Base-by-base conservation (phyloP, 495 filamentous ascomycete species). In the Penicillium macrosclerotiorum region DNA sequence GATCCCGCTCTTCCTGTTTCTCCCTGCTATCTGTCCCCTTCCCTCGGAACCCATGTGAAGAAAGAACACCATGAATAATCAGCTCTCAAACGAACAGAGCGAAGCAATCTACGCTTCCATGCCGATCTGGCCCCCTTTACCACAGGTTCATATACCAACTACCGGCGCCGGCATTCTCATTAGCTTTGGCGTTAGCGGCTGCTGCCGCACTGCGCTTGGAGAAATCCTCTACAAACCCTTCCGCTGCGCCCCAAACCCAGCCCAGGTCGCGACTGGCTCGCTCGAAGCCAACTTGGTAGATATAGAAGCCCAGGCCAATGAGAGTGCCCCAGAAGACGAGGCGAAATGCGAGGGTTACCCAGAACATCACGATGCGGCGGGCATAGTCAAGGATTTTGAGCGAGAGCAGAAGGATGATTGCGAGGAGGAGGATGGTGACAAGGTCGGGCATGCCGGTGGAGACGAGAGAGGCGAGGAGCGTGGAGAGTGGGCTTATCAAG, bases 341-440 rank as follows among this genome's bases (percentile, higher is more conserved):
- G 22, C 75, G 60, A 43, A 85, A 56, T 5, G 69, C 73, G 35
- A 92, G 56, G 30, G 70, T 59, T n/a, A 87, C 74, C 81, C 88
- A 89, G 62, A 79, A 92, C 58, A 89, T 71, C 41, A 94, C 66
- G 2, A 87, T 64, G 26, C 85, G 75, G 36, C 79, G 79, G 19
- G 85, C 64, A 60, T 82, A 81, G 56, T 81, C 67, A n/a, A 93
- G 64, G 41, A 90, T 55, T 57, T 84, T 78, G 47, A 91, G 63
- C 13, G 78, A 77, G 36, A 89, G 37, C 47, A 88, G 57, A 24
- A 90, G 54, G 32, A 79, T 48, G 30, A 82, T 43, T 1, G 79
- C 52, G 11, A 86, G 65, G 26, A 77, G 59, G 4, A 83, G 57
- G 43, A 86, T 64, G 13, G 84, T 80, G 33, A 81, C 52, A 37